Conservation (phyloP, 2,329 filamentous ascomycete genomes). For the Claviceps sp. region DNA sequence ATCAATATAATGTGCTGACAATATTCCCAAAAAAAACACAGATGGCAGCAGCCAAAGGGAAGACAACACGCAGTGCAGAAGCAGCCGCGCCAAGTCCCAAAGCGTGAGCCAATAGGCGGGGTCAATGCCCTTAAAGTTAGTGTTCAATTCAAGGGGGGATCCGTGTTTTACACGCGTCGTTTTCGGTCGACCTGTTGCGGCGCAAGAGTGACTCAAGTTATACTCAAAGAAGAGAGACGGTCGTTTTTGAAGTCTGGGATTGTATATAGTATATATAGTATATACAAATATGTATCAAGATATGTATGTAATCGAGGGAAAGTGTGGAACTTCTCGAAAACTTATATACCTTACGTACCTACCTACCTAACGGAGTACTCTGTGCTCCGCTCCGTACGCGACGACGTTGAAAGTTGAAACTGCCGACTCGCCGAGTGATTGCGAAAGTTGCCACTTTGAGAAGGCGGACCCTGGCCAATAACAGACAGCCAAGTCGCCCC, state of each 20-base stretch:
- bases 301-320: too few species aligned
- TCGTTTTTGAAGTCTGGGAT: too few species aligned
- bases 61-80: neutral
- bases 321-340: too few species aligned
- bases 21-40: neutral
- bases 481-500: neutral
- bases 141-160: neutral
- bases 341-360: too few species aligned
- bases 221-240: too few species aligned
- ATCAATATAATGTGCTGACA: neutral
- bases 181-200: too few species aligned
- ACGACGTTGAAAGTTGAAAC: neutral
- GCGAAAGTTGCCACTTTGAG: neutral
- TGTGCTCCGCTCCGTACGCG: too few species aligned
- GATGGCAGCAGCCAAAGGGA: neutral
- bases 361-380: too few species aligned
- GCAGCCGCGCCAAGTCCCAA: neutral
- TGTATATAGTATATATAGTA: too few species aligned
- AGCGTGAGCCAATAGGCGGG: neutral
- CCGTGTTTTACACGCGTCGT: neutral
- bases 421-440: neutral
- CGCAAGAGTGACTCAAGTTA: too few species aligned
- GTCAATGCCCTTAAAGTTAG: neutral
- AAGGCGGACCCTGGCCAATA: slow-evolving; percentile 2
- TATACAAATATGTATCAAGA: too few species aligned